A percentile compares a stretch with the other conserved stretches of the same genome.
Conservation (phyloP, 495 filamentous ascomycete genomes). For the Eremomyces bilateralis region DNA sequence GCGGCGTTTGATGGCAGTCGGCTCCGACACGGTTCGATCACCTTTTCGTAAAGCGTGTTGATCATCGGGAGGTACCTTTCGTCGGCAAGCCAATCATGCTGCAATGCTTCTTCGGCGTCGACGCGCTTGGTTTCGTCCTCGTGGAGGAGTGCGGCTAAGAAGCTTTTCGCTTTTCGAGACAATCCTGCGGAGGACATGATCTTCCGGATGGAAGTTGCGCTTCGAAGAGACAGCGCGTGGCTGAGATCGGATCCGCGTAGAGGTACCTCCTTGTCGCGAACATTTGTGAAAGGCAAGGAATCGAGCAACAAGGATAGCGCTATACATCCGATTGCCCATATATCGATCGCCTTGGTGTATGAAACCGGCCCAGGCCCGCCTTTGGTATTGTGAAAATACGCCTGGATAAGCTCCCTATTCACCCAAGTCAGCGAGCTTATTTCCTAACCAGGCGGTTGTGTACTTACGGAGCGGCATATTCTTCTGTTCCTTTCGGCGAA, state of each 20-base stretch:
- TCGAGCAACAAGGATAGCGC: conserved; percentile 30
- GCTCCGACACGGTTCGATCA: too few relatives aligned
- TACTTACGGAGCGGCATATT: conserved; percentile 54
- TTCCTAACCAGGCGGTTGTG: conserved; percentile 8
- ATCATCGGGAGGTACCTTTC: too few relatives aligned
- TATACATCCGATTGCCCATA: conserved; percentile 40
- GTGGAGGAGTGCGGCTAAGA: conserved; percentile 30
- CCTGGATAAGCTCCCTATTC: conserved; percentile 15
- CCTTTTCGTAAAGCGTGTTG: too few relatives aligned
- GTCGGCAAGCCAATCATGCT: conserved; percentile 40
- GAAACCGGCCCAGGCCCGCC: too few relatives aligned
- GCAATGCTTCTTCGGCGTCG: conserved; percentile 30
- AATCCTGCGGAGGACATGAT: conserved; percentile 20
- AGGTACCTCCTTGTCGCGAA: conserved; percentile 5
- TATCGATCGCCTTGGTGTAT: conserved; percentile 40
- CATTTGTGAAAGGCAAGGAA: conserved; percentile 19
- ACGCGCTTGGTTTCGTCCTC: conserved; percentile 29
- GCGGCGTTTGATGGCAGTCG: too few relatives aligned
- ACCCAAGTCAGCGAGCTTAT: conserved; percentile 13
- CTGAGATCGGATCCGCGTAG: conserved; percentile 6
- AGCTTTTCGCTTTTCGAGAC: conserved; percentile 25
- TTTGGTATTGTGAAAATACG: conserved; percentile 10
- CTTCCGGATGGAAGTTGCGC: conserved; percentile 15
- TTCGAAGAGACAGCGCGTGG: conserved; percentile 7
- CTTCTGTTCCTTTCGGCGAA: conserved; percentile 38